Percentiles rank a stretch among this genome's conserved stretches.
These are phyloP conservation scores for Halophytophthora polymorphica DNA, from an alignment of 352 stramenopile species.

Conservation along the genomic window DNA sequence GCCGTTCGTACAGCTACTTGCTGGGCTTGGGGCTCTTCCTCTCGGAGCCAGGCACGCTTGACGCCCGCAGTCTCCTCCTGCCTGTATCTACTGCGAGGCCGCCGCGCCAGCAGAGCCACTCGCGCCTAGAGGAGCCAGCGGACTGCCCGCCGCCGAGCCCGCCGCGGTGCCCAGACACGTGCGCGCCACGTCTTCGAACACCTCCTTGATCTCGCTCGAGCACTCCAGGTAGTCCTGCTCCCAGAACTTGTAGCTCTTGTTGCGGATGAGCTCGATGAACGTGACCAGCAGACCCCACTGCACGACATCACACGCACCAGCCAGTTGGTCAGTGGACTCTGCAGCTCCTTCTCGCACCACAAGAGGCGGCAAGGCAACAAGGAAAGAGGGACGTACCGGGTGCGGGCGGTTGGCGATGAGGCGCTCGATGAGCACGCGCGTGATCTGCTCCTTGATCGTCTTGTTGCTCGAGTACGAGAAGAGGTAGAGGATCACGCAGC, in stretches of 20 bases:
- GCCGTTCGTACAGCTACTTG: no score
- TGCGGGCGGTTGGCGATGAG: slow-evolving; percentile 98
- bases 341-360: no score
- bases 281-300: slow-evolving; percentile 97
- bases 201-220: slow-evolving; percentile 98
- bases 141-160: slow-evolving; percentile 23
- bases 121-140: slow-evolving; percentile 27
- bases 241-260: slow-evolving; percentile 99
- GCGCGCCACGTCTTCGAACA: slow-evolving; percentile 97
- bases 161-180: slow-evolving; percentile 86
- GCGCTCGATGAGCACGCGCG: slow-evolving; percentile 97
- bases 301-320: slow-evolving; percentile 17
- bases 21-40: no score
- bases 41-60: no score
- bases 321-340: slow-evolving; percentile 7
- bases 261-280: slow-evolving; percentile 99
- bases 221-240: slow-evolving; percentile 98
- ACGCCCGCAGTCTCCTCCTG: background rate
- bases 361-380: no score
- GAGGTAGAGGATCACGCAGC: slow-evolving; percentile 97
- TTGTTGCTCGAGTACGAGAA: slow-evolving; percentile 97
- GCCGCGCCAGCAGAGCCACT: slow-evolving; percentile 19
- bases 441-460: slow-evolving; percentile 98
- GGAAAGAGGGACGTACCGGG: slow-evolving; percentile 53
- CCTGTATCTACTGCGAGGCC: slow-evolving; percentile 17